Conservation (phyloP, 176 grass and related monocot genomes). For the Chrysopogon serrulatus region DNA sequence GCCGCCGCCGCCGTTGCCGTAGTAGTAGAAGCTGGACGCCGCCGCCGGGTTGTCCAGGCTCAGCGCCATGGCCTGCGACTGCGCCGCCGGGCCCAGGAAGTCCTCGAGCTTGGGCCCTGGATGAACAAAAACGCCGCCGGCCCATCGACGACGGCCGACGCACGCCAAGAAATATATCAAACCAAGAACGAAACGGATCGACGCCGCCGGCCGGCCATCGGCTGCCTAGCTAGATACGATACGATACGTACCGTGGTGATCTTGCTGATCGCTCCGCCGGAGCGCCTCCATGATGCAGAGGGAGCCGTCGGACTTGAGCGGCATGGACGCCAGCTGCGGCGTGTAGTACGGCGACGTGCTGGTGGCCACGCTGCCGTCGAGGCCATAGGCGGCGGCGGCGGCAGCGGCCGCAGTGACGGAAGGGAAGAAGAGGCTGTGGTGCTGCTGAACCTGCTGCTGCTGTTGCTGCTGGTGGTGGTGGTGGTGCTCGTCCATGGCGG, state of each 20-base stretch:
- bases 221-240: too few species aligned
- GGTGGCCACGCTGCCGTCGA: conserved; percentile 7
- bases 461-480: conserved; percentile 35
- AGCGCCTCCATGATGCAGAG: conserved; percentile 99
- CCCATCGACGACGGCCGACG: background rate
- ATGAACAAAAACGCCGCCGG: background rate
- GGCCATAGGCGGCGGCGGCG: conserved; percentile 18
- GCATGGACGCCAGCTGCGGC: conserved; percentile 91
- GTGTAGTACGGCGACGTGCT: conserved; percentile 52
- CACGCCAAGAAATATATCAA: background rate
- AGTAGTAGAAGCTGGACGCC: conserved; percentile 63
- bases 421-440: conserved; percentile 50
- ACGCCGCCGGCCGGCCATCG: too few species aligned
- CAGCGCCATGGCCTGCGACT: conserved; percentile 71
- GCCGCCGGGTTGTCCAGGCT: conserved; percentile 55
- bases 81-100: conserved; percentile 63
- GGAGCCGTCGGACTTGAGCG: conserved; percentile 91
- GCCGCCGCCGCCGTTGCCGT: conserved; percentile 1
- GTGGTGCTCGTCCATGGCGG: conserved; percentile 44
- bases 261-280: conserved; percentile 59
- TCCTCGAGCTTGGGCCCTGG: conserved; percentile 93
- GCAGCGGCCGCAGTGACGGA: conserved; percentile 2
- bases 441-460: conserved; percentile 25
- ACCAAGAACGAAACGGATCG: background rate
- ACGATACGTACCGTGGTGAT: conserved; percentile 41